A percentile compares a stretch with the other conserved stretches of the same genome.
Conservation (phyloP, 2,329 filamentous ascomycete genomes). For the Decorospora gaudefroyi region DNA sequence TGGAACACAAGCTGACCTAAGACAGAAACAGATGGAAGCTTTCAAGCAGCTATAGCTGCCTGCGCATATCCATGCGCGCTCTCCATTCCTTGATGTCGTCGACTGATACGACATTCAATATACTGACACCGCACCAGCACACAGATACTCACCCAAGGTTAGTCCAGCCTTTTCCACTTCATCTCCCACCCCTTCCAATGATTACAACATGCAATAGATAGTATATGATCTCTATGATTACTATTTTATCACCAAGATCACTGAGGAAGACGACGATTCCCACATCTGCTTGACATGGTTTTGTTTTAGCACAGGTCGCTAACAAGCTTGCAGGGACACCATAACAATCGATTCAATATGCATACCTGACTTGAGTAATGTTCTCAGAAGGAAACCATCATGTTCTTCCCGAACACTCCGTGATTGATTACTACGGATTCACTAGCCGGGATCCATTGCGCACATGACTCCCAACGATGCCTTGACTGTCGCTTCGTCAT, state of each 20-base stretch:
- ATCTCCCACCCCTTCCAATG: slow-evolving; percentile 57
- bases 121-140: too few relatives aligned
- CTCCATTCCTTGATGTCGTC: neutral
- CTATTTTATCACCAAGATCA: slow-evolving; percentile 68
- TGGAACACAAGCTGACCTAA: slow-evolving; percentile 3
- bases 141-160: slow-evolving; percentile 15
- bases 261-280: slow-evolving; percentile 56
- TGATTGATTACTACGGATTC: too few relatives aligned
- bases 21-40: slow-evolving; percentile 11
- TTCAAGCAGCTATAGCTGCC: neutral
- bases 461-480: too few relatives aligned
- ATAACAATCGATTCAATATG: too few relatives aligned
- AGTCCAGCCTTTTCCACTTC: slow-evolving; percentile 8
- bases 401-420: too few relatives aligned
- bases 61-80: neutral
- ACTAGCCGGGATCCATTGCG: too few relatives aligned
- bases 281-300: slow-evolving; percentile 17
- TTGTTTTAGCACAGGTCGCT: slow-evolving; percentile 17
- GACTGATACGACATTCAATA: too few relatives aligned
- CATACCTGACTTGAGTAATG: too few relatives aligned
- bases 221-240: slow-evolving; percentile 67
- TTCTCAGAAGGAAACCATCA: too few relatives aligned
- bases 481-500: too few relatives aligned
- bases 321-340: slow-evolving; percentile 27
- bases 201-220: slow-evolving; percentile 71